phyloP scores from a whole-genome alignment of 208 protist species.

The Crithidia thermophila region DNA sequence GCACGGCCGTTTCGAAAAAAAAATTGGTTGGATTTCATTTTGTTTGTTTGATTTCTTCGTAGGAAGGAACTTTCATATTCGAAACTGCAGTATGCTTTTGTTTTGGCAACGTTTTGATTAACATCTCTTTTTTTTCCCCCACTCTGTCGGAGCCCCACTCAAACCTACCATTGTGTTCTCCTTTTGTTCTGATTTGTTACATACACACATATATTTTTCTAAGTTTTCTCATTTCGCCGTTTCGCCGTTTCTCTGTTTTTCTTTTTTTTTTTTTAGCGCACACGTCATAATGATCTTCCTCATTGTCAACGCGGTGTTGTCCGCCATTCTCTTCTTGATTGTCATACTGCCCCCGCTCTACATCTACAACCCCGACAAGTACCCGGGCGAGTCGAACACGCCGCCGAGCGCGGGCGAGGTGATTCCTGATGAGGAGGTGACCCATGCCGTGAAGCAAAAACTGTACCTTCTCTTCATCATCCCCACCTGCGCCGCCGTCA shows the following conservation, averaged over 20 bases:
- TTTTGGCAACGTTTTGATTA: too few relatives aligned
- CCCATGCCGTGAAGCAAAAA: constrained; percentile 63
- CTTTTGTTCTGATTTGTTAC: too few relatives aligned
- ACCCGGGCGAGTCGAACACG: constrained; percentile 35
- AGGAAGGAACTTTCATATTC: too few relatives aligned
- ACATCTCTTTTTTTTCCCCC: too few relatives aligned
- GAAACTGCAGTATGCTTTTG: too few relatives aligned
- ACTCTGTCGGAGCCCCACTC: too few relatives aligned
- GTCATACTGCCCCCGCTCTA: constrained; percentile 64
- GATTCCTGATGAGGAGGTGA: constrained; percentile 33
- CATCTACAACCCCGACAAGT: constrained; percentile 54
- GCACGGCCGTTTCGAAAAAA: too few relatives aligned
- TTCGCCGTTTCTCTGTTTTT: constrained; percentile 3
- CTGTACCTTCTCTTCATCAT: constrained; percentile 82
- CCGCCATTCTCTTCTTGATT: constrained; percentile 50
- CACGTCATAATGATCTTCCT: constrained; percentile 40
- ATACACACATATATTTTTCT: too few relatives aligned
- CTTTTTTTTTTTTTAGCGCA: not conserved
- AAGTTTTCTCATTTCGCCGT: not conserved
- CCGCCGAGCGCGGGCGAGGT: constrained; percentile 46
- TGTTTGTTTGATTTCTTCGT: too few relatives aligned
- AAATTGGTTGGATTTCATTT: too few relatives aligned
- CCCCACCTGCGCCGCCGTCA: constrained; percentile 40
- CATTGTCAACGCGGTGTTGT: constrained; percentile 54
- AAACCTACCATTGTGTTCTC: too few relatives aligned